phyloP scores from a whole-genome alignment of 2,329 filamentous ascomycete species.

The Colletotrichum scovillei region DNA sequence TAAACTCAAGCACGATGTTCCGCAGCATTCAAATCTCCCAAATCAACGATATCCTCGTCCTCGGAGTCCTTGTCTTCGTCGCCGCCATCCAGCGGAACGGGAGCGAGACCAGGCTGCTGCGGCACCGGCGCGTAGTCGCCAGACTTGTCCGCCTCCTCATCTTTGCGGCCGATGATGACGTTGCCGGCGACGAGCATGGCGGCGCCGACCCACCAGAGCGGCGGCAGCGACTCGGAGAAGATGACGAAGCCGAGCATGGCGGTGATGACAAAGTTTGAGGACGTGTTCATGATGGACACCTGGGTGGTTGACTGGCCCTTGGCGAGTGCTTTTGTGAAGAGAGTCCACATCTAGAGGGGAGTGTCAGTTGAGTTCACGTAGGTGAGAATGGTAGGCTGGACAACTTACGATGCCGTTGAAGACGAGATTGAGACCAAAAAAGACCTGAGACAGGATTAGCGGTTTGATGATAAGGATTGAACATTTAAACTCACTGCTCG shows the following conservation, averaged over 20 bases:
- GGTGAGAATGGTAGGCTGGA: background rate
- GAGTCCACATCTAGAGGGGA: slow-evolving; percentile 75
- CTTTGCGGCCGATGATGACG: slow-evolving; percentile 80
- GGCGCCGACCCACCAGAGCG: slow-evolving; percentile 82
- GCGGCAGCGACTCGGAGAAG: slow-evolving; percentile 78
- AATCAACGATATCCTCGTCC: slow-evolving; percentile 50
- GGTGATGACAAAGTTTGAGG: slow-evolving; percentile 83
- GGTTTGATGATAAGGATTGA: background rate
- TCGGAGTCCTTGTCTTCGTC: slow-evolving; percentile 39
- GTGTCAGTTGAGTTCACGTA: slow-evolving; percentile 4
- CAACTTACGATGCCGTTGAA: slow-evolving; percentile 76
- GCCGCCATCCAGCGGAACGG: slow-evolving; percentile 15
- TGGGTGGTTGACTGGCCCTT: slow-evolving; percentile 80
- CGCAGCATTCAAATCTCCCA: slow-evolving; percentile 41
- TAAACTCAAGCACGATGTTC: slow-evolving; percentile 14
- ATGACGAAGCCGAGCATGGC: slow-evolving; percentile 77
- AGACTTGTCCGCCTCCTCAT: slow-evolving; percentile 56
- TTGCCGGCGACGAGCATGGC: slow-evolving; percentile 79
- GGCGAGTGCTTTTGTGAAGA: slow-evolving; percentile 84
- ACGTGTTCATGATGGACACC: slow-evolving; percentile 85
- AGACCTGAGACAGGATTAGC: slow-evolving; percentile 60
- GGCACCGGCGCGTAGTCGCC: slow-evolving; percentile 45
- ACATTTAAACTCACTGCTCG: slow-evolving; percentile 55
- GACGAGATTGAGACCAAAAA: slow-evolving; percentile 79
- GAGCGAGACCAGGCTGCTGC: slow-evolving; percentile 34